Evolutionary conservation across 2,329 filamentous ascomycete genomes (phyloP), one percentile per base, ranked within the genome.

Genomic region (Conoideocrella luteorostrata): DNA sequence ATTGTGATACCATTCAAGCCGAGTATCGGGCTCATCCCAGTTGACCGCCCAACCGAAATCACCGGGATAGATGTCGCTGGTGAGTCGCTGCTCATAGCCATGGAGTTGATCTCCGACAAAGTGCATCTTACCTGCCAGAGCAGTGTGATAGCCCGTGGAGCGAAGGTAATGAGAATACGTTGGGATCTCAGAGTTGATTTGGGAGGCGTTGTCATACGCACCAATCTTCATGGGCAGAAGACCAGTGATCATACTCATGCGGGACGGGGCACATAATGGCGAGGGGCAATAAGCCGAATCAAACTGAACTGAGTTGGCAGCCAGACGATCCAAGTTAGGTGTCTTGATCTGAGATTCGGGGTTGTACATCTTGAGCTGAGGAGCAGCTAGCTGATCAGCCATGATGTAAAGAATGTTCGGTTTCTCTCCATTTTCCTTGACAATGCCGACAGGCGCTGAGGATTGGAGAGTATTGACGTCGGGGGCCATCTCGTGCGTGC

Each of bases 1-100:
- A 63, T 96, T 95, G 72, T 96, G 90, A 62, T 93, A 96, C 87
- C 89, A 96, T 66, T 96, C 90, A 33, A 91, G 80, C 36, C 90
- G 79, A 32, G 80, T 82, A 26, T 89, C 83, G 10, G 90, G 89
- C 63, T 90, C 82, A 61, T 96, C 90, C 90, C 90, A 96, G 68
- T 95, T 90, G 50, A 95, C 90, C 11, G 84, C 84, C 90, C 90
- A 96, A 51, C 90, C 90, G 59, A 93, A 89, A 60, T 96, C 90
- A 46, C 85, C 90, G 1, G 90, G 90, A 64, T 96, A 96, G 60
- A 96, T 95, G 63, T 96, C 90, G 53, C 84, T 87, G n/a, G 90
- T 96, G 57, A 96, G 74, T 45, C 90, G 81, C 57, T 88, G 85
- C 70, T 96, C 90, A 58, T 95, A 96, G 23, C 90, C 90, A 62